Base-by-base conservation (phyloP, 768 basidiomycete species). In the Tephrocybe sp. region DNA sequence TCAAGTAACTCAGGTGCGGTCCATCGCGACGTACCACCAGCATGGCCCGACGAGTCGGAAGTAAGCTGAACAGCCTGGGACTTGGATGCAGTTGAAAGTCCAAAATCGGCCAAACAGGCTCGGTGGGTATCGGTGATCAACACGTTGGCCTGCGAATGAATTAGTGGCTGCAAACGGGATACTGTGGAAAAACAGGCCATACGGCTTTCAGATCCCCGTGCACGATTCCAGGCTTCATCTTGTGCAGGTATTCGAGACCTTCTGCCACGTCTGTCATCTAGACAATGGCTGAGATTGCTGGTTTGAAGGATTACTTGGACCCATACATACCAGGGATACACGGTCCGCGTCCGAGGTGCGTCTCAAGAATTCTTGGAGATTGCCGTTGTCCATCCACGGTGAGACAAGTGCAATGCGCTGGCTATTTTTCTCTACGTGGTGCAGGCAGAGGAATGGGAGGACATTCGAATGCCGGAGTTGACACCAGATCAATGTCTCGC, bases 21-120 rank as follows among this genome's bases (percentile, higher is more conserved):
- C 58, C 58, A 58, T 42, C 59, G 39, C 19, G 42, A 34, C 7
- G 59, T 56, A 8, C 59, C 57, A 13, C 44, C 55, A 6, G 27
- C 44, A 19, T 31, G 45, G 1, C 25, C 46, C 0, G 39, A 41
- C 7, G 59, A 56, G 8, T 21, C 46, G 11, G 52, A 47, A 2
- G 59, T 47, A 2, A 54, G 47, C 11, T 24, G 21, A 1, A 58
- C 41, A 12, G 34, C 50, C 21, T 52, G 52, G 13, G 58, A 59
- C 16, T 55, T 46, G 4, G 48, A 47, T 9, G 51, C 46, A n/a
- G 57, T 57, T 15, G 55, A 49, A 30, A 57, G 52, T 15, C 57
- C 57, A 19, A 61, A 61, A 49, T 57, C 57, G 23, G 55, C 53
- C 21, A 61, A 47, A 43, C 57, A 59, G 1, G 57, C 60, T 4